Base-by-base conservation (phyloP, 768 basidiomycete species). In the Panaeolus papilionaceus region DNA sequence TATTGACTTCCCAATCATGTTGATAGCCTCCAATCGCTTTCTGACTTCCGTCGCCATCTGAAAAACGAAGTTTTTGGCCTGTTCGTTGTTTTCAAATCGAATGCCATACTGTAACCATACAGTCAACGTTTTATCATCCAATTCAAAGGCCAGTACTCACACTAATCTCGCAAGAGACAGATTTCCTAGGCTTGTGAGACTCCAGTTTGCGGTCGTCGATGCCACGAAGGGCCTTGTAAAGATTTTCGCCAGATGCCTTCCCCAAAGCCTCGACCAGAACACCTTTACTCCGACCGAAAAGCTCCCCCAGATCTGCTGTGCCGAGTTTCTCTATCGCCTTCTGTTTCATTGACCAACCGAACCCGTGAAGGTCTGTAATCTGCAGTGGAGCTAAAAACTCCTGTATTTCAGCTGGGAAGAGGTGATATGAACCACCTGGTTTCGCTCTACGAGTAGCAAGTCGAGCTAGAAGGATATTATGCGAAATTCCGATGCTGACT, bases 141-240 rank as follows among this genome's bases (percentile, higher is more conserved):
- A 54, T 28, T 44, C 38, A 39, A 38, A 26, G 47, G 6, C 39
- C 26, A 44, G 45, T 18, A 85, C 94, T 75, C 71, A 96, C 96
- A 73, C 95, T 99, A 73, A 98, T 93, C 75, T 98, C 97, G 67
- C 94, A 96, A 11, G 93, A 95, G 20, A 99, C 95, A 6, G 92
- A 94, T 77, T 95, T 96, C 72, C 97, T 83, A 62, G 90, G 88
- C 74, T 95, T 94, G 75, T 94, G 92, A 39, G 89, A 90, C 75
- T 95, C 92, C 51, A 99, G 79, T 67, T 86, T 86, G 64, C 88
- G 86, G 39, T 92, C 86, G 72, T 99, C 98, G 33, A 95, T 82
- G 0, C 98, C 98, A 18, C 94, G 84, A 16, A 96, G 77, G 0
- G 89, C 94, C 20, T 94, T 94, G 73, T 88, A 96, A 28, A 99